A percentile compares a stretch with the other conserved stretches of the same genome.
Conservation (phyloP, 2,329 filamentous ascomycete species). For the Cladosporium velox region DNA sequence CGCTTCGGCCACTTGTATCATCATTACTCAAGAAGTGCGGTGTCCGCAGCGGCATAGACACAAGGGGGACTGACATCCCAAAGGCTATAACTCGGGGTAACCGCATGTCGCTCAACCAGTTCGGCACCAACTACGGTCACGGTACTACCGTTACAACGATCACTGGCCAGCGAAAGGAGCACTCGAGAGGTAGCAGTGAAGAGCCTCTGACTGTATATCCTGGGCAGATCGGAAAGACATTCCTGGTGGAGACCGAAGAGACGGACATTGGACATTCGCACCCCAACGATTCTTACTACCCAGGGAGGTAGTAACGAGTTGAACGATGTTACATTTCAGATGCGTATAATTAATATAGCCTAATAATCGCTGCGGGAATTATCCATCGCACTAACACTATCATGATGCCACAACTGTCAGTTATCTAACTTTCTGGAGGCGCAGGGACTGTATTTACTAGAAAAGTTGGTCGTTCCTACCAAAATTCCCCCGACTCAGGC, state of each 20-base stretch:
- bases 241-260: conserved; percentile 16
- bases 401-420: not conserved
- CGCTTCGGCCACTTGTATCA: conserved; percentile 50
- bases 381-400: not conserved
- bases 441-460: not conserved
- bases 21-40: not conserved
- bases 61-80: conserved; percentile 11
- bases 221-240: conserved; percentile 18
- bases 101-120: conserved; percentile 16
- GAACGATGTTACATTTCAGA: not conserved
- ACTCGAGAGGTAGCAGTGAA: conserved; percentile 16
- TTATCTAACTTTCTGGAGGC: not conserved
- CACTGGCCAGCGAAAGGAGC: not conserved
- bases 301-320: not conserved
- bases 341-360: not conserved
- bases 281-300: not conserved
- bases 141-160: conserved; percentile 18
- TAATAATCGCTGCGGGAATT: not conserved
- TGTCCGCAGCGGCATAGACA: conserved; percentile 15
- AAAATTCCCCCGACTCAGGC: not conserved
- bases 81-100: conserved; percentile 15
- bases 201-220: conserved; percentile 13
- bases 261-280: not conserved
- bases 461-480: not conserved
- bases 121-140: conserved; percentile 7